Evolutionary conservation across 371 early-diverging fungal genomes (phyloP), one percentile per base, ranked within the genome.

Genomic region (Actinomortierella ambigua): DNA sequence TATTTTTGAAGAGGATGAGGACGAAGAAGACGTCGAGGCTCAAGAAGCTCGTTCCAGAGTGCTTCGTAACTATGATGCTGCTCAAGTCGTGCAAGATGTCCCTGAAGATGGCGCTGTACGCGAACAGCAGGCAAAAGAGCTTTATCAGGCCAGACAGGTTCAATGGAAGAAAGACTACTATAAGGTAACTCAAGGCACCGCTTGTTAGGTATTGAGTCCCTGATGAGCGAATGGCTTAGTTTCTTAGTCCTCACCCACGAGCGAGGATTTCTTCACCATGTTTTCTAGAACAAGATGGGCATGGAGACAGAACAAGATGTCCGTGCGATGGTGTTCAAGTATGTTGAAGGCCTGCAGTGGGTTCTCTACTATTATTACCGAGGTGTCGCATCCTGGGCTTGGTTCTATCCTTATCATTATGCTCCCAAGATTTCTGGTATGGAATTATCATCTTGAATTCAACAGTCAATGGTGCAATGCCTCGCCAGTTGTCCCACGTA

Each of bases 371-470:
- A 99, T 77, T 99, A 99, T 76, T 97, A 95, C 77, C 80, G 87
- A 40, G 99, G 98, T 44, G 93, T 94, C 15, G 92, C 91, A 14
- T 94, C 95, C 2, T 99, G 99, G 99, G 92, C 90, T 15, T 99
- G 97, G 97, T 99, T 92, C 83, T 99, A 94, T 70, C 98, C 98
- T 3, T 95, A 93, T 79, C 98, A 99, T 75, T 99, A 98, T 79
- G 94, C 99, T 6, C 99, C 99, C 39, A 96, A 96, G 79, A 93
- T 99, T 48, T 87, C 92, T 27, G 88, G 59, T 71, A 76, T 55
- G 20, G 27, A 20, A 14, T 24, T 47, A 20, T n/a, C 27, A 17
- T 13, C 11, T 60, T 23, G 4, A 5, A 4, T 34, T 57, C 23
- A 14, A 2, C 44, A 5, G 27, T 6, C 20, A 9, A 26, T n/a